Conservation (phyloP, 2,329 filamentous ascomycete genomes). For the Paracoccidioides brasiliensis region DNA sequence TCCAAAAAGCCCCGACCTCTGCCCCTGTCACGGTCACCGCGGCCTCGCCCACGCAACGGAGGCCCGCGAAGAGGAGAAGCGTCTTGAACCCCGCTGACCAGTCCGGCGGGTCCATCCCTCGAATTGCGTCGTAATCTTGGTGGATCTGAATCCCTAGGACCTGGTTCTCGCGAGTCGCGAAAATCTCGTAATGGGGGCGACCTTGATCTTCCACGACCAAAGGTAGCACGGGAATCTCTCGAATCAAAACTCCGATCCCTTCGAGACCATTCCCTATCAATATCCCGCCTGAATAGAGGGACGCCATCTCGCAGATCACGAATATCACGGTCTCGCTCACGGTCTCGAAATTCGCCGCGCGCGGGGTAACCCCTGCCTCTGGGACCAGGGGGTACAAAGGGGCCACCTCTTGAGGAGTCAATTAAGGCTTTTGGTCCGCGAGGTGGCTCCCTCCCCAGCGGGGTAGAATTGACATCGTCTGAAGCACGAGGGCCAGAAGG, state of each 20-base stretch:
- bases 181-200: conserved; percentile 30
- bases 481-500: conserved; percentile 35
- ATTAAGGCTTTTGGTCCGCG: conserved; percentile 68
- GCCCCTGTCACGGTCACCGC: conserved; percentile 32
- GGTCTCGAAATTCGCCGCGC: conserved; percentile 46
- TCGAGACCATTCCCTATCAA: conserved; percentile 34
- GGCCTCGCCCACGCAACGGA: conserved; percentile 29
- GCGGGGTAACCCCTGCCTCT: conserved; percentile 51
- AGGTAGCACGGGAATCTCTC: conserved; percentile 31
- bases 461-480: conserved; percentile 49
- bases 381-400: conserved; percentile 23
- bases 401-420: conserved; percentile 44
- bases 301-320: conserved; percentile 20
- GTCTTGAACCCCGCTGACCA: conserved; percentile 25
- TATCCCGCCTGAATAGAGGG: conserved; percentile 27
- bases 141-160: conserved; percentile 26
- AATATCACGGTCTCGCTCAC: conserved; percentile 25
- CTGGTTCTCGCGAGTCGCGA: conserved; percentile 25
- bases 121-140: conserved; percentile 32
- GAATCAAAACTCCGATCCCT: conserved; percentile 36
- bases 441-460: conserved; percentile 55
- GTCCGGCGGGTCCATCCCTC: conserved; percentile 29
- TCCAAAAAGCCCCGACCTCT: conserved; percentile 30
- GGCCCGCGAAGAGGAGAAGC: conserved; percentile 26
- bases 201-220: conserved; percentile 34